Percentiles rank a stretch among this genome's conserved stretches.
These are phyloP conservation scores for Nicotiana knightiana DNA, from an alignment of 257 asterid species.

Conservation along the genomic window DNA sequence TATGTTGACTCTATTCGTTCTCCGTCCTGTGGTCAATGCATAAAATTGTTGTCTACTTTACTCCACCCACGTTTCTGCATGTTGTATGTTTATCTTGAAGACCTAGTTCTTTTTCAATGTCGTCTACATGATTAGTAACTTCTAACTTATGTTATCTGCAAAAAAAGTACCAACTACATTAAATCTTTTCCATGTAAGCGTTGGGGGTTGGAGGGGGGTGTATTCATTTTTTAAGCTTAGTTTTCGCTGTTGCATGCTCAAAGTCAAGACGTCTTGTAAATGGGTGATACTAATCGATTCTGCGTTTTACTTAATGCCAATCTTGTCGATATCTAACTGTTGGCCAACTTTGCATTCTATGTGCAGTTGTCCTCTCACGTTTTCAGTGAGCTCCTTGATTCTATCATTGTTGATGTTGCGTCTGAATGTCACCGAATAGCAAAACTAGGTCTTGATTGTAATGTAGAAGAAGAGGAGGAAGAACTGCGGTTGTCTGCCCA, in stretches of 20 bases:
- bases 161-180: background rate
- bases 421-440: constrained; percentile 91
- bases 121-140: too few relatives aligned
- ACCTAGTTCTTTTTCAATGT: background rate
- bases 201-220: background rate
- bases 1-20: background rate
- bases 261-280: background rate
- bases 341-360: constrained; percentile 8
- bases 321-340: constrained; percentile 3
- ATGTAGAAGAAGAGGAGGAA: constrained; percentile 79
- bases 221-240: background rate
- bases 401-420: constrained; percentile 79
- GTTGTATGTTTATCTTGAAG: background rate
- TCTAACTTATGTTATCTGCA: too few relatives aligned
- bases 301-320: background rate
- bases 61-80: background rate
- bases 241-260: background rate
- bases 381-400: constrained; percentile 65
- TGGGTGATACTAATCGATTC: background rate
- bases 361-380: constrained; percentile 59
- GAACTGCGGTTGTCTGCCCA: constrained; percentile 75
- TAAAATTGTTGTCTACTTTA: too few relatives aligned
- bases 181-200: background rate
- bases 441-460: constrained; percentile 79
- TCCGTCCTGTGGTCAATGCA: background rate